A percentile compares a stretch with the other conserved stretches of the same genome.
These are phyloP conservation scores for Russula abietina DNA, from an alignment of 768 basidiomycete species.

Conservation along the genomic window DNA sequence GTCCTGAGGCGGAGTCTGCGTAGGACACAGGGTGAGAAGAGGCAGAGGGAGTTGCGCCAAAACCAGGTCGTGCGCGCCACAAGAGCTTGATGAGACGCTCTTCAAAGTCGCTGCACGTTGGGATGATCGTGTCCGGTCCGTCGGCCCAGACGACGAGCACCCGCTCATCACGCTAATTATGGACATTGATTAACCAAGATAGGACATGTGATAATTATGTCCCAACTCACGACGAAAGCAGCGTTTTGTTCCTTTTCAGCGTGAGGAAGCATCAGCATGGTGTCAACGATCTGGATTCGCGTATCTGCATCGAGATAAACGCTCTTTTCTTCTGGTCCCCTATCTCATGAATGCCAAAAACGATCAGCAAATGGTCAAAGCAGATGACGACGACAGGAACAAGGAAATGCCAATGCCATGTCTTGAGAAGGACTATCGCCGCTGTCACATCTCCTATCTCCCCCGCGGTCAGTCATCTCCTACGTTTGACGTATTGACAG, in stretches of 20 bases:
- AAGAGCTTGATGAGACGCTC: constrained; percentile 52
- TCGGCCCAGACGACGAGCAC: constrained; percentile 84
- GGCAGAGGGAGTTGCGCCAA: constrained; percentile 27
- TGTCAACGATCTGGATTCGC: constrained; percentile 79
- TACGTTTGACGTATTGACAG: not conserved
- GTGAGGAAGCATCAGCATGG: constrained; percentile 66
- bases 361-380: constrained; percentile 2
- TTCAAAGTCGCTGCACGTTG: constrained; percentile 47
- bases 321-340: constrained; percentile 34
- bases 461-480: not conserved
- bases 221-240: constrained; percentile 67
- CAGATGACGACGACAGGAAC: not conserved
- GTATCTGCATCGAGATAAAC: constrained; percentile 48
- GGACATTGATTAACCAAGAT: not conserved
- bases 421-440: not conserved
- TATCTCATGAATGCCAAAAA: constrained; percentile 19
- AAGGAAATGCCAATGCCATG: not conserved
- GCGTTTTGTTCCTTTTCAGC: constrained; percentile 48
- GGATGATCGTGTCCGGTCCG: constrained; percentile 67
- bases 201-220: not conserved
- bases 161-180: constrained; percentile 67
- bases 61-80: constrained; percentile 41
- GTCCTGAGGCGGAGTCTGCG: constrained; percentile 36
- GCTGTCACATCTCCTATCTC: not conserved
- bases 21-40: constrained; percentile 29